phyloP scores from a whole-genome alignment of 306 rosid genomes.

The Dalbergia oliveri region DNA sequence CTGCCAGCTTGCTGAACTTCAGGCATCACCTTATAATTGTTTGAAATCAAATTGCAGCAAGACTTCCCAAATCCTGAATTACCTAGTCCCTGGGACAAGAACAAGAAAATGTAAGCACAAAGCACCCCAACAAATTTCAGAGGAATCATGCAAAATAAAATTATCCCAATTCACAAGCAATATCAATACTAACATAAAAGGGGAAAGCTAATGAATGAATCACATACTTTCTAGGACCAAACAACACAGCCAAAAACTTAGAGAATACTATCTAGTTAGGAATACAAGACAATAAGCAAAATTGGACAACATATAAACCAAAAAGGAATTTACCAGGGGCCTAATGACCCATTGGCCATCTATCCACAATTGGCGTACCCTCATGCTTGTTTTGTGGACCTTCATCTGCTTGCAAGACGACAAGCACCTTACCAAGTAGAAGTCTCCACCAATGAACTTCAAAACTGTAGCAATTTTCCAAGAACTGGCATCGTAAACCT shows the following conservation, averaged over 20 bases:
- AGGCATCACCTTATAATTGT: slow-evolving; percentile 36
- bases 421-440: slow-evolving; percentile 66
- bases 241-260: slow-evolving; percentile 8
- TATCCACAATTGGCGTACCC: slow-evolving; percentile 72
- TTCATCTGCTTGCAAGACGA: slow-evolving; percentile 62
- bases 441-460: slow-evolving; percentile 48
- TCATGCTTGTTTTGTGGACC: slow-evolving; percentile 56
- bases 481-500: slow-evolving; percentile 64
- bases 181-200: neutral
- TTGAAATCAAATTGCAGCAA: slow-evolving; percentile 41
- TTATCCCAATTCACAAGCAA: neutral
- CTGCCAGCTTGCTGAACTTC: slow-evolving; percentile 43
- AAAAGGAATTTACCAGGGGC: slow-evolving; percentile 59
- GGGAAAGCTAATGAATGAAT: slow-evolving; percentile 10
- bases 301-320: neutral
- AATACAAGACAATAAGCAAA: slow-evolving; percentile 1
- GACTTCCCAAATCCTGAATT: slow-evolving; percentile 45
- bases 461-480: slow-evolving; percentile 74
- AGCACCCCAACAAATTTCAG: slow-evolving; percentile 21
- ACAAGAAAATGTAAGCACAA: slow-evolving; percentile 42
- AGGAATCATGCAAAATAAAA: slow-evolving; percentile 22
- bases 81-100: slow-evolving; percentile 51
- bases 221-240: slow-evolving; percentile 4
- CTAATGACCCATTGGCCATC: slow-evolving; percentile 68
- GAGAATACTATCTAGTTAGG: neutral